Conservation (phyloP, 1,284 basidiomycete species). For the Trichosporon asahii region DNA sequence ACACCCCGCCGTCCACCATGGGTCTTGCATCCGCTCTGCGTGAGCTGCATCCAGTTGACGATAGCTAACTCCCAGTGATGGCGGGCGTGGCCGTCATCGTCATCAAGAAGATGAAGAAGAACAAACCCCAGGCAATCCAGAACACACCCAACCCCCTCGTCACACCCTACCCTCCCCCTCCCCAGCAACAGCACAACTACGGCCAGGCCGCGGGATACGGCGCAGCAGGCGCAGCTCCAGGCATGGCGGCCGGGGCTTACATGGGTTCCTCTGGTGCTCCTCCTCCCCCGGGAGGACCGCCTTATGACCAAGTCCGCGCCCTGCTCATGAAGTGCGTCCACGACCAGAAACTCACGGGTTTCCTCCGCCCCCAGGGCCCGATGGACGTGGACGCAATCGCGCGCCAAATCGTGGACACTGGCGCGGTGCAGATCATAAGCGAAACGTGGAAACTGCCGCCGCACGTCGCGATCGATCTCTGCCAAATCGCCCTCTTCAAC, state of each 20-base stretch:
- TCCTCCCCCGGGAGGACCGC: conserved; percentile 7
- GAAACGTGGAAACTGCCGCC: conserved; percentile 52
- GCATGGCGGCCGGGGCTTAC: background rate
- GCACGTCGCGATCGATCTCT: conserved; percentile 53
- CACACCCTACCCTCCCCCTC: conserved; percentile 3
- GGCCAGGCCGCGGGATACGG: background rate
- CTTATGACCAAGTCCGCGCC: conserved; percentile 11
- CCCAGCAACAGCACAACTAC: background rate
- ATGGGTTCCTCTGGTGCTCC: background rate
- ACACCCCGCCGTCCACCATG: background rate
- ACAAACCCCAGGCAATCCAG: conserved; percentile 8
- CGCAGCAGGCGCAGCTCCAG: background rate
- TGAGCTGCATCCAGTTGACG: background rate
- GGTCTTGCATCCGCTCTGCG: conserved; percentile 2
- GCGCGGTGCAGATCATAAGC: conserved; percentile 51
- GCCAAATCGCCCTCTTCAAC: conserved; percentile 52
- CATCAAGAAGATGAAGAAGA: conserved; percentile 15
- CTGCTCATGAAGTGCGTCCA: conserved; percentile 47
- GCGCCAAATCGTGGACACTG: conserved; percentile 48
- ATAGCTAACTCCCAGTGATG: background rate
- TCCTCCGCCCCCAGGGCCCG: conserved; percentile 51
- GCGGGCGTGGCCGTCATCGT: conserved; percentile 18
- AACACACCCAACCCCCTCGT: conserved; percentile 6
- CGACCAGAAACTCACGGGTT: conserved; percentile 52
- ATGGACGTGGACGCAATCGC: conserved; percentile 51